phyloP scores from a whole-genome alignment of 1,284 basidiomycete genomes.

The Cronartium quercuum region DNA sequence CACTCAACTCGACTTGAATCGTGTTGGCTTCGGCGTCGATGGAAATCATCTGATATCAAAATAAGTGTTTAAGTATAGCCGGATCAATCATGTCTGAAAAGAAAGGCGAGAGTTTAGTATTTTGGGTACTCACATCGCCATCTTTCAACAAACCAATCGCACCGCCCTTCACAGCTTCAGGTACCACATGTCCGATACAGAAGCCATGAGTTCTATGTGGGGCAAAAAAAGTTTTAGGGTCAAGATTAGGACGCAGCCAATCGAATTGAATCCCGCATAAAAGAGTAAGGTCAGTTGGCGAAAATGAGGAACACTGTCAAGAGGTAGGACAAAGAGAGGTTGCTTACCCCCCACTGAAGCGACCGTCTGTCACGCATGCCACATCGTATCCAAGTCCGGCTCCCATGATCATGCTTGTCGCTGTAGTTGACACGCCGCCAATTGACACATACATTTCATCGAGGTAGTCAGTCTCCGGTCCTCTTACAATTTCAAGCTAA shows the following conservation, averaged over 20 bases:
- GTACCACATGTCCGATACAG: constrained; percentile 86
- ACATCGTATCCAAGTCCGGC: constrained; percentile 84
- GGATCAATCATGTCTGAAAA: not conserved
- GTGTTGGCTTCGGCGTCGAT: constrained; percentile 39
- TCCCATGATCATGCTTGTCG: constrained; percentile 63
- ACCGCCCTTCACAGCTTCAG: constrained; percentile 82
- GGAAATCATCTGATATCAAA: constrained; percentile 17
- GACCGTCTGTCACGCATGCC: constrained; percentile 89
- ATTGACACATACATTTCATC: constrained; percentile 42
- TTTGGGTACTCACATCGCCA: constrained; percentile 60
- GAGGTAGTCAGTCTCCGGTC: not conserved
- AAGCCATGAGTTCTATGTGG: constrained; percentile 53
- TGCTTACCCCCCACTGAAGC: constrained; percentile 83
- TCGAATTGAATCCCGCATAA: no score
- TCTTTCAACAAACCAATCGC: constrained; percentile 83
- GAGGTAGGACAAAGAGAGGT: not conserved
- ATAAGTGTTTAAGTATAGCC: not conserved
- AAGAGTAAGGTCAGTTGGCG: not conserved
- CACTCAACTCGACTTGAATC: constrained; percentile 18
- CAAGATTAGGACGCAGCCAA: not conserved
- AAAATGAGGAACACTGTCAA: not conserved
- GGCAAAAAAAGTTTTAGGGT: not conserved
- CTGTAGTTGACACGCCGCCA: not conserved
- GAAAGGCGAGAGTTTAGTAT: not conserved
- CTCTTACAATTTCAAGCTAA: not conserved